These are phyloP conservation scores for Acer yangbiense DNA, from an alignment of 345 rosid genomes.

Conservation along the genomic window DNA sequence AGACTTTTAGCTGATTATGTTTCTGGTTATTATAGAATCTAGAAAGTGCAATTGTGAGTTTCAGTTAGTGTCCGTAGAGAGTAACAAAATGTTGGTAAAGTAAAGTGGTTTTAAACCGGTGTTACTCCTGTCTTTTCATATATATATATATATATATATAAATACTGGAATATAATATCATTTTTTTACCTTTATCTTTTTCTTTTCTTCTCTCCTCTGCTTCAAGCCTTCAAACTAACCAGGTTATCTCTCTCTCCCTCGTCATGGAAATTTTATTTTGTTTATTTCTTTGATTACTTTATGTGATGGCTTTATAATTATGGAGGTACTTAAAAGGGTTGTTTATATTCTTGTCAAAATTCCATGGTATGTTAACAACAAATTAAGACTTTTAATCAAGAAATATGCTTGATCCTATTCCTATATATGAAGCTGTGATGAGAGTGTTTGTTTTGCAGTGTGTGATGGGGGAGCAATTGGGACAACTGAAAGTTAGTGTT, in stretches of 20 bases:
- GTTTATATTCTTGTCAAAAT: background rate
- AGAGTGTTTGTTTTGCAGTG: background rate
- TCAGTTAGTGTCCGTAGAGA: too few species aligned
- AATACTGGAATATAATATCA: too few species aligned
- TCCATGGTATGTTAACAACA: background rate
- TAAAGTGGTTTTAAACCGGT: background rate
- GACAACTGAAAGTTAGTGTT: conserved; percentile 74
- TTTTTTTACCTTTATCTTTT: background rate
- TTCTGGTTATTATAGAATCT: background rate
- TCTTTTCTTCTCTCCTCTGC: background rate
- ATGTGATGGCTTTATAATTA: background rate
- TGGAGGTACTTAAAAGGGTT: background rate
- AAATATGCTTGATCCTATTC: background rate
- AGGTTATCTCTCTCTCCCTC: conserved; percentile 6
- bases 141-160: too few species aligned
- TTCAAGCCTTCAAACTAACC: background rate
- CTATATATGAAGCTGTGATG: background rate
- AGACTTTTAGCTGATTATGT: background rate
- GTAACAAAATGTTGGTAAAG: too few species aligned
- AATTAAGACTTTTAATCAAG: background rate
- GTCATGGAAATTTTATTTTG: background rate
- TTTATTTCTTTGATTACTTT: background rate
- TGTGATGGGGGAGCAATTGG: conserved; percentile 63
- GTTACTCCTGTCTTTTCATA: background rate
- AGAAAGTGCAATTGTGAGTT: too few species aligned